A percentile compares a stretch with the other conserved stretches of the same genome.
Conservation (phyloP, 441 rosid genomes). For the Aleurites moluccanus region DNA sequence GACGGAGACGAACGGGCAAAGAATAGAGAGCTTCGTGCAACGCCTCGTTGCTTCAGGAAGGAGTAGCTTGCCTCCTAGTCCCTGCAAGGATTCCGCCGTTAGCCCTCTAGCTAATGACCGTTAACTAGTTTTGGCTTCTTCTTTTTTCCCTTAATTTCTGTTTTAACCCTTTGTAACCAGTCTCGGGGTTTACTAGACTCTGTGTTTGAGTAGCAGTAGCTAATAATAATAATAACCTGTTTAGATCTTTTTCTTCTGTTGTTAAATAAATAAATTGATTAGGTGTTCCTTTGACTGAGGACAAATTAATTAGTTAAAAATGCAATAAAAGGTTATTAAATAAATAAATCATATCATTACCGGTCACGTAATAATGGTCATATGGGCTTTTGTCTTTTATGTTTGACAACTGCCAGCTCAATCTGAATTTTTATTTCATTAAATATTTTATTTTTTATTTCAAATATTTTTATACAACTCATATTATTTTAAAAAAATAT, state of each 20-base stretch:
- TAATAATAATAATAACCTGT: conserved; percentile 3
- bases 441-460: too few relatives aligned
- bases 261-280: neutral
- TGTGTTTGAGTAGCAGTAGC: conserved; percentile 5
- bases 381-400: neutral
- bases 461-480: too few relatives aligned
- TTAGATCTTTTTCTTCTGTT: neutral
- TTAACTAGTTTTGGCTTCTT: conserved; percentile 27
- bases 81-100: conserved; percentile 79
- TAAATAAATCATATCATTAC: neutral
- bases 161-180: conserved; percentile 26
- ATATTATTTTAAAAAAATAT: too few relatives aligned
- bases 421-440: too few relatives aligned
- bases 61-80: conserved; percentile 84
- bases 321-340: neutral
- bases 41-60: conserved; percentile 76
- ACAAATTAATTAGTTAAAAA: neutral
- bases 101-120: conserved; percentile 64
- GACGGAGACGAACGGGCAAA: conserved; percentile 81
- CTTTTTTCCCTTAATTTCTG: neutral
- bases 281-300: conserved; percentile 10
- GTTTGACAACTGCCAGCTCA: too few relatives aligned
- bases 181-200: conserved; percentile 28
- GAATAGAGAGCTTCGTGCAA: conserved; percentile 70
- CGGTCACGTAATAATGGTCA: neutral